A percentile compares a stretch with the other conserved stretches of the same genome.
phyloP scores from a whole-genome alignment of 192 early-diverging fungal genomes.

The Linnemannia exigua region DNA sequence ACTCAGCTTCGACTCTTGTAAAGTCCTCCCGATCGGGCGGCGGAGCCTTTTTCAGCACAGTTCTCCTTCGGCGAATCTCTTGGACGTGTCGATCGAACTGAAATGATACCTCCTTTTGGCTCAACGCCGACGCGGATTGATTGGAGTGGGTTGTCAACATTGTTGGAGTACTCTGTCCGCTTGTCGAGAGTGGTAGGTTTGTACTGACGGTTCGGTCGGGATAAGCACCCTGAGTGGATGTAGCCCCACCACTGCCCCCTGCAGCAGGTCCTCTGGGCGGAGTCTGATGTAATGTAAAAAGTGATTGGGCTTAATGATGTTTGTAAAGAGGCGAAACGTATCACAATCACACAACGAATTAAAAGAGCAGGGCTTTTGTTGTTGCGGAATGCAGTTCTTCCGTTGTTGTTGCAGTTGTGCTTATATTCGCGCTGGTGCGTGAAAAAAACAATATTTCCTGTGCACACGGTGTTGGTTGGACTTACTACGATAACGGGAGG shows the following conservation, averaged over 20 bases:
- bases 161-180: not conserved
- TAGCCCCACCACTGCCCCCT: not conserved
- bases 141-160: slow-evolving; percentile 8
- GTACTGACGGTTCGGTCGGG: not conserved
- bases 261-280: not conserved
- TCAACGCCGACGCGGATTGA: slow-evolving; percentile 2
- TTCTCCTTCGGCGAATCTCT: slow-evolving; percentile 49
- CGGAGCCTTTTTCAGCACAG: slow-evolving; percentile 16
- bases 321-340: not conserved
- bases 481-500: slow-evolving; percentile 23
- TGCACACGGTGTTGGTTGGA: not conserved
- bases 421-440: not conserved
- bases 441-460: not conserved
- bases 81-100: slow-evolving; percentile 54
- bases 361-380: not conserved
- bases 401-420: not conserved
- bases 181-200: not conserved
- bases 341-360: not conserved
- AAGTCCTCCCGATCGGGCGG: slow-evolving; percentile 37
- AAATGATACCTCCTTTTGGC: slow-evolving; percentile 43
- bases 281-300: slow-evolving; percentile 8
- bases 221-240: slow-evolving; percentile 5
- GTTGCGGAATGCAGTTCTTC: not conserved
- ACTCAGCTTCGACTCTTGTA: slow-evolving; percentile 34
- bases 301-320: not conserved